phyloP scores from a whole-genome alignment of 2,329 filamentous ascomycete genomes.

The Beauveria caledonica region DNA sequence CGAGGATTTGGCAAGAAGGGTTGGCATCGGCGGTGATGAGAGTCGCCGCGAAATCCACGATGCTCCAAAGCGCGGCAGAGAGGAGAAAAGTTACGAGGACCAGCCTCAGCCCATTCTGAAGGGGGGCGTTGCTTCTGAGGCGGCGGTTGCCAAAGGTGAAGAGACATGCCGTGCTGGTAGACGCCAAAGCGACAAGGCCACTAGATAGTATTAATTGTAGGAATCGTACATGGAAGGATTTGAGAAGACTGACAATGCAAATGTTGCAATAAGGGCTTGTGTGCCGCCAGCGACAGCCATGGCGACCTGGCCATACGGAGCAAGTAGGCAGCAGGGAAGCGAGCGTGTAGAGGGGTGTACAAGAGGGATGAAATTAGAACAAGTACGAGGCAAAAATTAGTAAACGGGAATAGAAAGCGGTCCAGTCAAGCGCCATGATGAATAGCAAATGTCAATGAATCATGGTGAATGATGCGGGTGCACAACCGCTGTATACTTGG shows the following conservation, averaged over 20 bases:
- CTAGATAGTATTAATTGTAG: conserved; percentile 20
- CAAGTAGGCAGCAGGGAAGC: conserved; percentile 7
- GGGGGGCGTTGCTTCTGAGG: conserved; percentile 31
- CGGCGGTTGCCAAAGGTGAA: conserved; percentile 34
- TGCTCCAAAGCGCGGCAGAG: conserved; percentile 45
- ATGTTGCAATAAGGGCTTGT: conserved; percentile 45
- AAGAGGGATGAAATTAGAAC: conserved; percentile 23
- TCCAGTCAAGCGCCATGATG: conserved; percentile 1
- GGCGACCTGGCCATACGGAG: conserved; percentile 15
- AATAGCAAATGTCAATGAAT: neutral
- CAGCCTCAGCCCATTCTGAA: conserved; percentile 55
- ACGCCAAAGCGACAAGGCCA: conserved; percentile 46
- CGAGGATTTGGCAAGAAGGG: conserved; percentile 40
- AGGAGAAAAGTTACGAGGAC: conserved; percentile 49
- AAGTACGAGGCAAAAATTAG: conserved; percentile 1
- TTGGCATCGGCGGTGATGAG: conserved; percentile 27
- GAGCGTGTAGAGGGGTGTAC: conserved; percentile 22
- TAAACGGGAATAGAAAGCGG: neutral
- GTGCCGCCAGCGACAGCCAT: conserved; percentile 39
- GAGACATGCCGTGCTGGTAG: conserved; percentile 38
- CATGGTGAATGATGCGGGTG: neutral
- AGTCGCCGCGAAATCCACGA: conserved; percentile 42
- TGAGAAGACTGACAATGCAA: conserved; percentile 40
- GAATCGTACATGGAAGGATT: neutral
- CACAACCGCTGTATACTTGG: neutral